These are phyloP conservation scores for Stemphylium beticola DNA, from an alignment of 2,329 filamentous ascomycete genomes.

Conservation along the genomic window DNA sequence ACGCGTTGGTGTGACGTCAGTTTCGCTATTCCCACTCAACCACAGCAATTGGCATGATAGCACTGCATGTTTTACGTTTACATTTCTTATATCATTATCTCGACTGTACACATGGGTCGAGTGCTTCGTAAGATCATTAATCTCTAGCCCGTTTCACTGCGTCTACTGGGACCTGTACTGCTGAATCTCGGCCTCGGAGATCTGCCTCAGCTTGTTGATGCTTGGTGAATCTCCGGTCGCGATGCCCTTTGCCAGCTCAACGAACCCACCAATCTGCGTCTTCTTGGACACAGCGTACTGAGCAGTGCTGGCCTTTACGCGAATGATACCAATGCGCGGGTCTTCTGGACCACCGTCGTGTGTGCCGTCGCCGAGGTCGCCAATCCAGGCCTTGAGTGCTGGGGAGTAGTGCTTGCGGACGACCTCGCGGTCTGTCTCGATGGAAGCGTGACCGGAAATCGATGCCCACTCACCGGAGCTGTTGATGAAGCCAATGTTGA, in stretches of 20 bases:
- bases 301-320: conserved; percentile 72
- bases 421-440: conserved; percentile 71
- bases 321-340: conserved; percentile 81
- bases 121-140: not conserved
- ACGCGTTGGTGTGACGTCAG: conserved; percentile 18
- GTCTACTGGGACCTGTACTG: conserved; percentile 45
- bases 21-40: not conserved
- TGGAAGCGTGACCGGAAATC: conserved; percentile 72
- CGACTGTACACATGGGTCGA: not conserved
- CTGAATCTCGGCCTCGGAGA: conserved; percentile 60
- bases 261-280: conserved; percentile 67
- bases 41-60: not conserved
- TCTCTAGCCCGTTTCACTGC: not conserved
- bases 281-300: conserved; percentile 72
- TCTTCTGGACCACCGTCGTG: conserved; percentile 84
- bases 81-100: not conserved
- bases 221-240: conserved; percentile 73
- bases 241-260: conserved; percentile 77
- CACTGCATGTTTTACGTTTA: not conserved
- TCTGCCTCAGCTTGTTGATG: conserved; percentile 78
- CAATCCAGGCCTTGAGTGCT: conserved; percentile 80
- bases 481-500: conserved; percentile 84
- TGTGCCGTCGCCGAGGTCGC: conserved; percentile 77
- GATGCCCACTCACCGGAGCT: conserved; percentile 83
- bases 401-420: conserved; percentile 75